Evolutionary conservation across 164 flowering plant genomes (phyloP), one percentile per base, ranked within the genome.

Genomic region (Aristolochia californica): DNA sequence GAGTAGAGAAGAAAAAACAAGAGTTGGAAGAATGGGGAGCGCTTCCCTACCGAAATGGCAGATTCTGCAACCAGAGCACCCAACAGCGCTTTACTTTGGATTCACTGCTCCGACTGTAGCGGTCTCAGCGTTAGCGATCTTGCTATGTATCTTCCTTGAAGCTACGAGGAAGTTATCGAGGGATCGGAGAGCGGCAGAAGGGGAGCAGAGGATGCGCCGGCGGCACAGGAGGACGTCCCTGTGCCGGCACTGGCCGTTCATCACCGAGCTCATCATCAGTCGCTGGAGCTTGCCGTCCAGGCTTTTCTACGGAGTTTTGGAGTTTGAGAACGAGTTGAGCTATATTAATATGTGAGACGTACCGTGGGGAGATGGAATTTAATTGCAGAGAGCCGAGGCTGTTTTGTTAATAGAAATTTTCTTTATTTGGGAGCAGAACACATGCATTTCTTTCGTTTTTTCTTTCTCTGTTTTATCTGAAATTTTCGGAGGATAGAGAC

Each of bases 91-190:
- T 50, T 53, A 53, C 28, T 62, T 62, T 18, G 65, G 65, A 20
- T 55, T 54, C 27, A 62, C 65, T 10, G 20, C 26, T 40, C 65
- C 65, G 4, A 62, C 65, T 4, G 23, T 55, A 18, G 59, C 59
- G 25, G 4, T 62, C 34, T 24, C 34, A 10, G 47, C 30, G 30
- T 18, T 62, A 12, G 52, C 59, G 18, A 44, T 62, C 59, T 52
- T 62, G 2, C 59, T 62, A 2, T 62, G 65, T 24, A 45, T 55
- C 22, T 26, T 55, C 52, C 12, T 62, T 15, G 65, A 62, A 26
- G 22, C 45, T 9, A 61, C 9, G 2, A 45, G 45, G 47, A 38
- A 8, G 22, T 22, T 16, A 53, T 44, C 24, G 53, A 27, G 21
- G 28, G 55, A 21, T 53, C 53, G 53, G n/a, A n/a, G n/a, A n/a